Evolutionary conservation across 768 basidiomycete genomes (phyloP), one percentile per base, ranked within the genome.

Genomic region (Kockovaella imperatae): DNA sequence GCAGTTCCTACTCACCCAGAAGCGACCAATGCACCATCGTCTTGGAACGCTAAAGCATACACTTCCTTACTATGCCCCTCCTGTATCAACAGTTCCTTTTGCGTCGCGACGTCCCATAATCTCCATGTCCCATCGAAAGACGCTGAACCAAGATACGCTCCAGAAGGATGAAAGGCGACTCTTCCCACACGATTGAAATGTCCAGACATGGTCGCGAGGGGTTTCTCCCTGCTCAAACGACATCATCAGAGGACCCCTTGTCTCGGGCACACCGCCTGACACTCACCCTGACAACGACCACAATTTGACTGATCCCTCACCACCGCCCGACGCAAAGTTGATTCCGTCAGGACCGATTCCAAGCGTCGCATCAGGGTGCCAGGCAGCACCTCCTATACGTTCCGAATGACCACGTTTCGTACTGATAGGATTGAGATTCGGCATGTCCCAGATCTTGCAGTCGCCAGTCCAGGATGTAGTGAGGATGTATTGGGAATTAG

Each of bases 21-120:
- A 10, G 88, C 90, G 25, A 82, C 83, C 47, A 99, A 74, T 7
- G 91, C 83, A 2, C 95, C 95, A 69, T 97, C 95, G 59, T 83
- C 80, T 68, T 99, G 95, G 67, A 95, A 97, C 54, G 88, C 87
- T n/a, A 99, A 78, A 1, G 87, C 76, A 67, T 93, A 97, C 0
- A 97, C 91, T 65, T 95, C 91, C 67, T 90, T 91, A 3, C 89
- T 89, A 66, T 99, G 95, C 0, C 95, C 95, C 70, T 97, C 91
- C 71, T 99, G 95, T 10, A 91, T 71, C 24, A 93, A 73, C 10
- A 99, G 68, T 61, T 95, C 88, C 69, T 81, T 82, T 1, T 81
- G 75, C 0, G 82, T 86, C 43, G 77, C 77, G 13, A 89, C 83
- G 70, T 99, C 93, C 95, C 95, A 99, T 44, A 97, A 71, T 35